A percentile compares a stretch with the other conserved stretches of the same genome.
phyloP scores from a whole-genome alignment of 2,329 filamentous ascomycete genomes.

The Penicillium sp. region DNA sequence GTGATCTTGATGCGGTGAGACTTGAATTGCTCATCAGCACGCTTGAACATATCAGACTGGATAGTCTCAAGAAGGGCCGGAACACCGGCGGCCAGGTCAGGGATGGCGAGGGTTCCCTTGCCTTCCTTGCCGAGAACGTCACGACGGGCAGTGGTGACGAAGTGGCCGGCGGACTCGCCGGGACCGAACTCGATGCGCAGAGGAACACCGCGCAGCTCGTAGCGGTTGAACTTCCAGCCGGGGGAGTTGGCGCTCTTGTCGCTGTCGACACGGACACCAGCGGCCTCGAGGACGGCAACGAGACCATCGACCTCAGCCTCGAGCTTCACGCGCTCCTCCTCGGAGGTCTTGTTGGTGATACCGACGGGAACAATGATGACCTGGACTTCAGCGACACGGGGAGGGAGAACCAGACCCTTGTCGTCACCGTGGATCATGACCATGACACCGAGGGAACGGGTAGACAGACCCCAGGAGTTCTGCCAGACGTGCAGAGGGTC shows the following conservation, averaged over 20 bases:
- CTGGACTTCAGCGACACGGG: conserved; percentile 84
- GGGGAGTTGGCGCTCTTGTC: conserved; percentile 89
- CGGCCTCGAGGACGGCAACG: conserved; percentile 67
- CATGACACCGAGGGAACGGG: conserved; percentile 97
- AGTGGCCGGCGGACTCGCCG: conserved; percentile 83
- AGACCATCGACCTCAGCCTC: conserved; percentile 75
- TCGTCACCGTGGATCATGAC: conserved; percentile 97
- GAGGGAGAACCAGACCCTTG: conserved; percentile 90
- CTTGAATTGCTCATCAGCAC: conserved; percentile 76
- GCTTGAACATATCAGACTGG: conserved; percentile 76
- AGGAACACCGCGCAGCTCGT: conserved; percentile 95
- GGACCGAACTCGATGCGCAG: conserved; percentile 94
- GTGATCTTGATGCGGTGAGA: conserved; percentile 79
- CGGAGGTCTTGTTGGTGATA: conserved; percentile 81
- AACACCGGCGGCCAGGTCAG: conserved; percentile 71
- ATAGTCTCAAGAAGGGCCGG: conserved; percentile 85
- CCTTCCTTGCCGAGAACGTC: conserved; percentile 68
- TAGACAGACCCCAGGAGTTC: conserved; percentile 98
- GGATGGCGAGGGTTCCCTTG: conserved; percentile 78
- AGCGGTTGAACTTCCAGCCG: conserved; percentile 98
- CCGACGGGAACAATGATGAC: conserved; percentile 88
- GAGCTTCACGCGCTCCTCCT: conserved; percentile 76
- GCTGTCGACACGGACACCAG: conserved; percentile 74
- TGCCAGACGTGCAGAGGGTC: conserved; percentile 90
- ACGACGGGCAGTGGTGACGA: conserved; percentile 82